Evolutionary conservation across 2,329 filamentous ascomycete species (phyloP), one percentile per base, ranked within the genome.

Genomic region (Aspergillus fructus): DNA sequence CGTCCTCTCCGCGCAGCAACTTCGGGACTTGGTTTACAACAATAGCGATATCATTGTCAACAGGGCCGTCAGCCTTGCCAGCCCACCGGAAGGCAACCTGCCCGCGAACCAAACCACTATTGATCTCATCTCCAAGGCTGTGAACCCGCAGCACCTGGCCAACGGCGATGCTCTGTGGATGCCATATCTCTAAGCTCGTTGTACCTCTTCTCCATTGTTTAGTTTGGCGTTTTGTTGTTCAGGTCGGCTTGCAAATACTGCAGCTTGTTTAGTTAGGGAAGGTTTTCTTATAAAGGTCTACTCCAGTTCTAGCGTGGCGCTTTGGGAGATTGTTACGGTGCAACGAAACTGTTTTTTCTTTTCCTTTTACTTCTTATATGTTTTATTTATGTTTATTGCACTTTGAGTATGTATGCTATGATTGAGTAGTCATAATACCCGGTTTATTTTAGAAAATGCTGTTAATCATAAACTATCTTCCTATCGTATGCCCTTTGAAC

Each of bases 71-170:
- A 91, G 88, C 70, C 80, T 99, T 55, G 93, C 93, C 1, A 89
- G 91, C 66, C 79, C 85, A 39, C 90, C 90, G 0, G 85, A 86
- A 33, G 89, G 62, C 66, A 93, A 92, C 70, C 77, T 99, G 65
- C 94, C 94, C 6, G 93, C 93, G 23, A 96, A 96, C 74, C 94
- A 99, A 81, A 97, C 93, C 41, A 91, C 96, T 30, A 93, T 99
- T 69, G 94, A 99, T 76, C 78, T 96, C 61, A 89, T 99, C 61
- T 90, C 90, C n/a, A 89, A 89, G 78, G 92, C 93, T 1, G 93
- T 96, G 15, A 96, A 96, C 76, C 94, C 94, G 1, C 87, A 90
- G 78, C 92, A 94, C 73, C 75, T 99, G 75, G 88, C 89, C 45
- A 85, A 90, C 75, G 93, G 90, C 69, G 94, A 99, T 80, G 87